These are phyloP conservation scores for Rhizopogon vinicolor DNA, from an alignment of 768 basidiomycete species.

Conservation along the genomic window DNA sequence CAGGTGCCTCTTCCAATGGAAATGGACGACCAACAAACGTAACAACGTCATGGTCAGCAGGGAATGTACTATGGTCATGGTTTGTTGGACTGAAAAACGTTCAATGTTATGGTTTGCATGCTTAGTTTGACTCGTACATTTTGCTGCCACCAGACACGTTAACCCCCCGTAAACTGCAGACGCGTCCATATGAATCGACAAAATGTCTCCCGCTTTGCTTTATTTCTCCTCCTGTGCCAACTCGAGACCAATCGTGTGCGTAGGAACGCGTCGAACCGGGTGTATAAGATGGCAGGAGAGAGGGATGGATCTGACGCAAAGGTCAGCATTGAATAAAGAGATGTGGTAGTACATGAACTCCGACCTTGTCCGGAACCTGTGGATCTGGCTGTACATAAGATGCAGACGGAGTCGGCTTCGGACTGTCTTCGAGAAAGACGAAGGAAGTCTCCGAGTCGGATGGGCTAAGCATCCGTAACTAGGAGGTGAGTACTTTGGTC, in stretches of 20 bases:
- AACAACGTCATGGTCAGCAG: slow-evolving; percentile 55
- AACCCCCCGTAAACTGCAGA: slow-evolving; percentile 78
- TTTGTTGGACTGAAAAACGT: slow-evolving; percentile 52
- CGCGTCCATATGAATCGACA: slow-evolving; percentile 73
- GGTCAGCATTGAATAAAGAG: not conserved
- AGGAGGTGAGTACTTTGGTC: not conserved
- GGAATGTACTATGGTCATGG: slow-evolving; percentile 65
- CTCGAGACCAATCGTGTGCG: slow-evolving; percentile 70
- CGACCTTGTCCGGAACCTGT: not conserved
- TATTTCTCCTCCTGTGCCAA: slow-evolving; percentile 52
- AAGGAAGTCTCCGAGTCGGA: slow-evolving; percentile 44
- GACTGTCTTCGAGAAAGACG: slow-evolving; percentile 35
- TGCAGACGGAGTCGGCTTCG: slow-evolving; percentile 2
- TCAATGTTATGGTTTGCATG: not conserved
- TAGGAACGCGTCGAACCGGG: slow-evolving; percentile 48
- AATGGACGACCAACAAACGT: slow-evolving; percentile 92
- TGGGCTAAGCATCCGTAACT: slow-evolving; percentile 16
- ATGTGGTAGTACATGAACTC: not conserved
- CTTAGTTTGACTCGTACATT: slow-evolving; percentile 44
- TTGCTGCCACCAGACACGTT: slow-evolving; percentile 84
- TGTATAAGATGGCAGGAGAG: slow-evolving; percentile 35
- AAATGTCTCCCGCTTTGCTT: slow-evolving; percentile 73
- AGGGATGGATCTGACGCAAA: slow-evolving; percentile 39
- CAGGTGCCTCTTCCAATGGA: slow-evolving; percentile 81
- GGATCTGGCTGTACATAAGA: not conserved